Conservation (phyloP, 2,329 filamentous ascomycete species). For the Paraconiothyrium brasiliense region DNA sequence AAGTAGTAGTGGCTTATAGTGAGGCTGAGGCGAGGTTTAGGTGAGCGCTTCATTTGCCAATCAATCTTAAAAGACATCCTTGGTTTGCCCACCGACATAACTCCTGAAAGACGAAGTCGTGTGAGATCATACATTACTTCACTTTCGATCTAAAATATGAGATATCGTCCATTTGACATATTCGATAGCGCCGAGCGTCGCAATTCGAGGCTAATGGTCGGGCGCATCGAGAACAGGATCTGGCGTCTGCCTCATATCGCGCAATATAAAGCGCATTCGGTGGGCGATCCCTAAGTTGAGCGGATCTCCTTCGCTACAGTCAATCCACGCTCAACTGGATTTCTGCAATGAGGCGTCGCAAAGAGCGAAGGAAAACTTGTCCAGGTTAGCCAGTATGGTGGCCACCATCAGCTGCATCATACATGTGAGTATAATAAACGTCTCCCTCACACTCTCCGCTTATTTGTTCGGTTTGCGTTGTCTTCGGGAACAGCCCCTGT, state of each 20-base stretch:
- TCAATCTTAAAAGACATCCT: not conserved
- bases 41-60: not conserved
- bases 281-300: too few species aligned
- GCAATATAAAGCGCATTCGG: too few species aligned
- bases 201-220: too few species aligned
- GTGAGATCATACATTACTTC: too few species aligned
- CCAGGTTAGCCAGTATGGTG: not conserved
- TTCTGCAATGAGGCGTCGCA: too few species aligned
- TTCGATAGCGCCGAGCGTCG: too few species aligned
- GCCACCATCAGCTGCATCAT: not conserved
- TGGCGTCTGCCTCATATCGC: too few species aligned
- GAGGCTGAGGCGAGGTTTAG: not conserved
- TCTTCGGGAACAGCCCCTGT: conserved; percentile 1
- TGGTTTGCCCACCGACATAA: too few species aligned
- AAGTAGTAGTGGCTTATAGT: not conserved
- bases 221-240: too few species aligned
- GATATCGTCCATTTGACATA: too few species aligned
- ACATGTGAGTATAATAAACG: not conserved
- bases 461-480: conserved; percentile 22
- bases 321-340: not conserved
- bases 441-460: conserved; percentile 29
- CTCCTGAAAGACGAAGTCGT: too few species aligned
- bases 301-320: not conserved
- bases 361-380: not conserved
- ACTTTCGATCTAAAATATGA: too few species aligned